Base-by-base conservation (phyloP, 768 basidiomycete genomes). In the Suillus placidus region DNA sequence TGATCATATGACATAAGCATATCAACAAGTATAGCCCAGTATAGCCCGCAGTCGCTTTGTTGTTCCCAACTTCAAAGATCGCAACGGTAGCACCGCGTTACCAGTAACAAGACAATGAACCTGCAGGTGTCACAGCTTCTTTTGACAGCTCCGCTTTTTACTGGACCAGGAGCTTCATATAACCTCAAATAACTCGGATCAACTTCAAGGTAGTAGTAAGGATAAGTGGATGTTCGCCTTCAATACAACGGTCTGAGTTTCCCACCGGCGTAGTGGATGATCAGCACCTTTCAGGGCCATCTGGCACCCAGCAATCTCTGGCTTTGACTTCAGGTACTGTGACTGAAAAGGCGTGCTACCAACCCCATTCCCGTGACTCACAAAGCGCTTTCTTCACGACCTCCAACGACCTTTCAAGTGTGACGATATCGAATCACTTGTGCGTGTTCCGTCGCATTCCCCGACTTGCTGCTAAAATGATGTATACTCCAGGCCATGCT, bases 351-450 rank as follows among this genome's bases (percentile, higher is more conserved):
- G 8, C 9, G 20, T 18, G 40, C 40, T 18, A 42, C 14, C 6
- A 16, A 40, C 40, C 40, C 5, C 40, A 16, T 14, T 42, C 14
- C 16, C 16, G 38, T 38, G 38, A 38, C 38, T 40, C 14, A 5
- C 38, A 16, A 42, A 42, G 42, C 18, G 42, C 18, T 18, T 43
- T 43, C 18, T 73, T 30, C 84, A 81, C 5, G 26, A 26, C 26
- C 26, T 26, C 26, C 26, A 26, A 26, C 13, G 47, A 26, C 6
- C 23, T 23, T 23, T 49, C 5, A 23, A 49, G 20, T 43, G 18
- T 45, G 43, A 7, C 20, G 43, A 6, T 23, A 23, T 49, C 2
- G 5, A 8, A 51, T 30, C 7, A 16, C 30, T 8, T 51, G 49
- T 51, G 47, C 47, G 26, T 30, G 6, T 7, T 49, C 23, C 5